These are phyloP conservation scores for Bipolaris bicolor DNA, from an alignment of 2,329 filamentous ascomycete genomes.

Conservation along the genomic window DNA sequence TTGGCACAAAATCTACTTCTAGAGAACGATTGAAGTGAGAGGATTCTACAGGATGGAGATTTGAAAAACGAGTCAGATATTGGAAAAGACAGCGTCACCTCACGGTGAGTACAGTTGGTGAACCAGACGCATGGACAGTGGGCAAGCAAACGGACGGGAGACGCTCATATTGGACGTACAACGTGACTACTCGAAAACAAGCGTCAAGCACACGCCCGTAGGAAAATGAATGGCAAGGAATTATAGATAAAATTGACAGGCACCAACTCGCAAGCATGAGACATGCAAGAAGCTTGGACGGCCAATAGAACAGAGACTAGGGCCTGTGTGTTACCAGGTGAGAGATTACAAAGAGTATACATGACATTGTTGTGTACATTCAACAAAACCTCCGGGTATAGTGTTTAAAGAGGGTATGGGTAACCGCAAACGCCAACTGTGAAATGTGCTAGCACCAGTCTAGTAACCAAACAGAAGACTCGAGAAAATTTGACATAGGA, in stretches of 20 bases:
- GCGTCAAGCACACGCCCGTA: background rate
- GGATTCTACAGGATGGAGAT: background rate
- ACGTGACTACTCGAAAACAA: background rate
- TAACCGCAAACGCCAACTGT: conserved; percentile 9
- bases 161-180: background rate
- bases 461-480: conserved; percentile 5
- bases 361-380: conserved; percentile 9
- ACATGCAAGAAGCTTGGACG: background rate
- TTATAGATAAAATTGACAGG: background rate
- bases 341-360: conserved; percentile 17
- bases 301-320: conserved; percentile 3
- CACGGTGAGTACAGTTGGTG: background rate
- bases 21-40: background rate
- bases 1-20: background rate
- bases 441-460: background rate
- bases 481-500: conserved; percentile 8
- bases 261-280: background rate
- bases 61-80: background rate
- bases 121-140: background rate
- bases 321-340: conserved; percentile 1
- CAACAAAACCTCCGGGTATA: conserved; percentile 16
- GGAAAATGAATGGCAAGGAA: background rate
- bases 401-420: conserved; percentile 14
- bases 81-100: background rate
- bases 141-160: conserved; percentile 4